Evolutionary conservation across 2,329 filamentous ascomycete genomes (phyloP).

Genomic region (Cercospora sp.): DNA sequence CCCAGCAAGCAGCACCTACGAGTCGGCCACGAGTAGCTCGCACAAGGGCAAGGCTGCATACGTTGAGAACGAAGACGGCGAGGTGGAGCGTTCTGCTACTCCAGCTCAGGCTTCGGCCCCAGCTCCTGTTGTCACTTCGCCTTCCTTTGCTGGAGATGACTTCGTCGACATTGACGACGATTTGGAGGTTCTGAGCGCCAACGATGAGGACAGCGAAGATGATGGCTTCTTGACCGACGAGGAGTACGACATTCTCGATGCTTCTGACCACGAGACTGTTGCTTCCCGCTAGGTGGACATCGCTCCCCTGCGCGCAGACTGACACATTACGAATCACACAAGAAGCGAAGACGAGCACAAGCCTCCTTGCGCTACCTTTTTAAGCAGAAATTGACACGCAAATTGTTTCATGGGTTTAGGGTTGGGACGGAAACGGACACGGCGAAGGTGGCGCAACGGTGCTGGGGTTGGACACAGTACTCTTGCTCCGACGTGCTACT

Average conservation of each 20-base stretch:
- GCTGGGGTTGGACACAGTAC: slow-evolving; percentile 6
- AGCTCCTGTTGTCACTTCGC: slow-evolving; percentile 26
- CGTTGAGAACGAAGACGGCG: slow-evolving; percentile 60
- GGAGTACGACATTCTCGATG: slow-evolving; percentile 96
- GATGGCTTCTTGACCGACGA: slow-evolving; percentile 91
- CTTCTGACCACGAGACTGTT: slow-evolving; percentile 77
- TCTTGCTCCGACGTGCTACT: slow-evolving; percentile 2
- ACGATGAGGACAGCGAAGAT: slow-evolving; percentile 63
- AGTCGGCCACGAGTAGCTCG: slow-evolving; percentile 49
- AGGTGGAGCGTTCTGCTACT: slow-evolving; percentile 48
- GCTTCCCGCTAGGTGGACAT: slow-evolving; percentile 25
- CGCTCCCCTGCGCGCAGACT: slow-evolving; percentile 3
- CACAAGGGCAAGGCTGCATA: slow-evolving; percentile 52
- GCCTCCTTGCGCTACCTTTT: not conserved
- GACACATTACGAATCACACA: not conserved
- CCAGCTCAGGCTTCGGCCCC: slow-evolving; percentile 23
- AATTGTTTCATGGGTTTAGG: not conserved
- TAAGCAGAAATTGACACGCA: not conserved
- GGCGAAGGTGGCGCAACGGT: not conserved
- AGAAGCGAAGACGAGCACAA: not conserved
- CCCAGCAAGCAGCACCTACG: slow-evolving; percentile 74
- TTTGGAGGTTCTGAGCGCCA: slow-evolving; percentile 47
- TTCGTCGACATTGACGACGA: slow-evolving; percentile 57
- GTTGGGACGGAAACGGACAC: not conserved
- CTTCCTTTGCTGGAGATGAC: slow-evolving; percentile 41